Percentiles rank a stretch among this genome's conserved stretches.
Conservation (phyloP, 257 asterid genomes). For the Gentiana macrophylla region DNA sequence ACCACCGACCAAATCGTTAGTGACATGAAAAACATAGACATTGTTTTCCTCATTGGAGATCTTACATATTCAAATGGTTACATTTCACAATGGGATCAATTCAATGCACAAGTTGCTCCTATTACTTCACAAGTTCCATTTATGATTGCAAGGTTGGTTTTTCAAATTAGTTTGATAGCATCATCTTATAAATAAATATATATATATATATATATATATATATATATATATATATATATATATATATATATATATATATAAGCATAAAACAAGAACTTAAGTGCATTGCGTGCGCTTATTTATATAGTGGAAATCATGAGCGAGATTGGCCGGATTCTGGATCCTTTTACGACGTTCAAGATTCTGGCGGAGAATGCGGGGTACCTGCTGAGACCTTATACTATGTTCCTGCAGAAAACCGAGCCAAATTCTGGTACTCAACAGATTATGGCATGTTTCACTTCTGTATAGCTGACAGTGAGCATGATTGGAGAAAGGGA, state of each 20-base stretch:
- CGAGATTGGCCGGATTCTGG: constrained; percentile 37
- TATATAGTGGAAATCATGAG: constrained; percentile 27
- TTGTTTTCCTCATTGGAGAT: constrained; percentile 46
- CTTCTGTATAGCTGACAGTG: constrained; percentile 72
- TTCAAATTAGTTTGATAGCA: too few relatives aligned
- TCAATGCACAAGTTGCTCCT: background rate
- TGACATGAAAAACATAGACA: constrained; percentile 43
- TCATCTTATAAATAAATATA: too few relatives aligned
- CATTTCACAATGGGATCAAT: constrained; percentile 12
- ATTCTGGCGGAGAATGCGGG: constrained; percentile 49
- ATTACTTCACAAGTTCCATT: background rate
- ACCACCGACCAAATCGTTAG: constrained; percentile 69
- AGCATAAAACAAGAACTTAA: too few relatives aligned
- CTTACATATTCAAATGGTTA: constrained; percentile 35
- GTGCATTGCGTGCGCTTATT: too few relatives aligned
- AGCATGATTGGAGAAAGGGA: constrained; percentile 83
- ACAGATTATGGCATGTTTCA: constrained; percentile 61
- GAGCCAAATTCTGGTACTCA: constrained; percentile 24
- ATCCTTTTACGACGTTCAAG: constrained; percentile 25
- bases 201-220: too few relatives aligned
- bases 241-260: too few relatives aligned
- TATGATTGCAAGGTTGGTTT: background rate
- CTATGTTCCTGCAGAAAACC: constrained; percentile 34
- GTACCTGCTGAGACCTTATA: constrained; percentile 38
- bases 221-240: too few relatives aligned